Conservation (phyloP, 1,284 basidiomycete genomes). For the Trametes polyzona region DNA sequence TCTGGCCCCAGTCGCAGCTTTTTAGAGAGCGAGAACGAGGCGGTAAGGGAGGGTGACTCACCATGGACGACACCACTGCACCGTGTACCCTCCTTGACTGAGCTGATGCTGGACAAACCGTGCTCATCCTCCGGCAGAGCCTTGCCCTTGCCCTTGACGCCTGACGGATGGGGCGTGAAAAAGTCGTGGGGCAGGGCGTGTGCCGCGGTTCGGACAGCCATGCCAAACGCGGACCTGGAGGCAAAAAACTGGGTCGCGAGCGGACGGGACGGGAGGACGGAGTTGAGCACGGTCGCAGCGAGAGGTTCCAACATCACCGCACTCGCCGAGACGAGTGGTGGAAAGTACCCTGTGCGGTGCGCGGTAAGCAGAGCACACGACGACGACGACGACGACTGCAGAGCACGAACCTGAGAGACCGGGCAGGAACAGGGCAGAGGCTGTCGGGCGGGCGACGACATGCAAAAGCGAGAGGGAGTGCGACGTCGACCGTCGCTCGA, state of each 20-base stretch:
- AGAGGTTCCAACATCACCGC: slow-evolving; percentile 53
- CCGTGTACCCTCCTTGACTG: neutral
- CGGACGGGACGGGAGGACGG: slow-evolving; percentile 50
- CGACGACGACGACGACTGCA: neutral
- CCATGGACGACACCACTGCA: neutral
- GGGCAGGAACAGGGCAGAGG: slow-evolving; percentile 19
- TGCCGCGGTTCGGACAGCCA: slow-evolving; percentile 31
- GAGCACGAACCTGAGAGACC: slow-evolving; percentile 20
- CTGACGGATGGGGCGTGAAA: slow-evolving; percentile 56
- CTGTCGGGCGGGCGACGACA: slow-evolving; percentile 21
- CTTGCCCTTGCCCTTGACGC: slow-evolving; percentile 53
- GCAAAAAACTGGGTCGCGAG: slow-evolving; percentile 31
- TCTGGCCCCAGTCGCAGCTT: slow-evolving; percentile 6
- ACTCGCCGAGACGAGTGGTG: slow-evolving; percentile 44
- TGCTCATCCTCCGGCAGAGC: slow-evolving; percentile 38
- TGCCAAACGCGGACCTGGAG: slow-evolving; percentile 29
- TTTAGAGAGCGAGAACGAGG: neutral
- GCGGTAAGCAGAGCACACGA: slow-evolving; percentile 2
- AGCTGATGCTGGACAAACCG: slow-evolving; percentile 16
- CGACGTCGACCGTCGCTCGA: neutral
- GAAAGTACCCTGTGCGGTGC: slow-evolving; percentile 16
- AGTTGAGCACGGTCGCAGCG: slow-evolving; percentile 52
- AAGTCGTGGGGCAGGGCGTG: slow-evolving; percentile 47
- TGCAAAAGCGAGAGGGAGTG: slow-evolving; percentile 19
- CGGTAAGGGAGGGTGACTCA: slow-evolving; percentile 9